Conservation (phyloP, 2,329 filamentous ascomycete species). For the Akanthomyces dipterigenus region DNA sequence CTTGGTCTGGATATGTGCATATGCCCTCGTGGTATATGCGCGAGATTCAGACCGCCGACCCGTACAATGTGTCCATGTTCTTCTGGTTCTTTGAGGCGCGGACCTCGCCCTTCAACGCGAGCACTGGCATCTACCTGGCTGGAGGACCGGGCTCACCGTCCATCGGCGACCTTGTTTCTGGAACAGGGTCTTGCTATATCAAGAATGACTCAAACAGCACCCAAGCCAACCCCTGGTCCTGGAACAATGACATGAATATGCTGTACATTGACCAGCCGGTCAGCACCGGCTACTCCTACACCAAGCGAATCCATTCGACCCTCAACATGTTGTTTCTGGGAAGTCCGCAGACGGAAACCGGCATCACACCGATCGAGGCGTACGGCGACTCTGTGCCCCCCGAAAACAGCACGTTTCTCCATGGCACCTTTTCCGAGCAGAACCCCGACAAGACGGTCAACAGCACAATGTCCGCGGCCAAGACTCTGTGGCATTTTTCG, state of each 20-base stretch:
- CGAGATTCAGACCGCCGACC: conserved; percentile 1
- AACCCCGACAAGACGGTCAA: conserved; percentile 29
- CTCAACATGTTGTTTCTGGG: conserved; percentile 37
- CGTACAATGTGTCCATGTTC: conserved; percentile 24
- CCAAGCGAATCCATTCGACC: conserved; percentile 52
- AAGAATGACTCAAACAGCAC: conserved; percentile 45
- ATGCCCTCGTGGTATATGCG: conserved; percentile 7
- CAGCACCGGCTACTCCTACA: conserved; percentile 59
- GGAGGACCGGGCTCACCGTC: conserved; percentile 57
- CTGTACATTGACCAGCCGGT: conserved; percentile 53
- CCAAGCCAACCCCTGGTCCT: conserved; percentile 49
- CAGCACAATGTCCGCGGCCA: conserved; percentile 48
- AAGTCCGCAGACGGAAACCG: conserved; percentile 40
- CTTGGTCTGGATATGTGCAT: conserved; percentile 9
- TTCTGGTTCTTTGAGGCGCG: conserved; percentile 39
- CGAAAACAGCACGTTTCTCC: conserved; percentile 29
- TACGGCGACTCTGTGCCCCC: conserved; percentile 29
- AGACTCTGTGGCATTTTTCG: conserved; percentile 57
- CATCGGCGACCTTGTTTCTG: neutral
- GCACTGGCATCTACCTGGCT: conserved; percentile 51
- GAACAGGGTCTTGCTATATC: conserved; percentile 30
- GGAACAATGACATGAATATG: conserved; percentile 45
- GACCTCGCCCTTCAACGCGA: conserved; percentile 19
- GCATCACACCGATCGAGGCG: conserved; percentile 29
- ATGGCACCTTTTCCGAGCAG: conserved; percentile 29